Evolutionary conservation across 805 yeast species (phyloP), one percentile per base, ranked within the genome.

Genomic region (Lipomyces starkeyi): DNA sequence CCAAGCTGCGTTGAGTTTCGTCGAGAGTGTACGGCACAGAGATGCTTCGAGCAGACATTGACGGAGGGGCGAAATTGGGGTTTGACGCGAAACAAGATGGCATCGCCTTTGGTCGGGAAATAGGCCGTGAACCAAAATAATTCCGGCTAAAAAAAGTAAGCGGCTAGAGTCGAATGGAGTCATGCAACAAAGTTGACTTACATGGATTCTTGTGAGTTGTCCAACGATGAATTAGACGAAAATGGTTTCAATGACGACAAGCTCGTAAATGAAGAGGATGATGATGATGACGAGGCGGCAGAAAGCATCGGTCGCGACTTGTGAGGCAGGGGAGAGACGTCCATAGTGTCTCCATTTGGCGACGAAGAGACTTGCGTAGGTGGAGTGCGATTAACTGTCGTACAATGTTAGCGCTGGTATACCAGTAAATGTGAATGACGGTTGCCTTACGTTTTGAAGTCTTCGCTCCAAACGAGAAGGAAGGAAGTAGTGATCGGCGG

Each of bases 401-500:
- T 6, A 8, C 49, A 2, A 43, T 8, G 49, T 43, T 43, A 43
- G 49, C 22, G 22, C 22, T n/a, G 49, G 20, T 3, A 17, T 8
- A 17, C 20, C 20, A 17, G 22, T n/a, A n/a, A 17, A 17, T 43
- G 49, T 8, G 22, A 43, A n/a, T 43, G 22, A 43, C n/a, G 9
- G 49, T 17, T 43, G 37, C 35, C 62, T 52, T 47, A 59, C 72
- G 52, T 2, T 61, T 62, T 5, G 67, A 53, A 6, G 27, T n/a
- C 34, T 65, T 62, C 17, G 56, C 34, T 25, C 70, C 73, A 37
- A 69, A 67, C 8, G 76, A 71, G 40, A 71, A 73, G 32, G 73
- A 67, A n/a, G 69, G 76, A 62, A 74, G 73, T 29, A 78, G 73
- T 3, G 78, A 68, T 32, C 80, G 69, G 56, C 79, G 73, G 2